phyloP scores from a whole-genome alignment of 2,329 filamentous ascomycete genomes.

The Lomentospora prolificans region DNA sequence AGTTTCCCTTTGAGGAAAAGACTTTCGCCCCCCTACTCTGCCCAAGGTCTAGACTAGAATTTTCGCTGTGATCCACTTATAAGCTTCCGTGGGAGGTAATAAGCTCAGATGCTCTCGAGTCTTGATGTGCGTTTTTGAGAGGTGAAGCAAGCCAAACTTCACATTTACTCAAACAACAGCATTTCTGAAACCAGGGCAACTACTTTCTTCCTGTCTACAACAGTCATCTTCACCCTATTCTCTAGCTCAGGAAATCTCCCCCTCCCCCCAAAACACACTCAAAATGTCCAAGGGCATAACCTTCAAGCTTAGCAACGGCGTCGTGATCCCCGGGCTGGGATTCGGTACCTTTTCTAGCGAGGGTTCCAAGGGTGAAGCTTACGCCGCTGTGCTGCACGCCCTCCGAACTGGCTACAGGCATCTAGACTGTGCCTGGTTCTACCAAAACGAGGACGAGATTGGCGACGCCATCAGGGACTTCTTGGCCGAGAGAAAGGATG shows the following conservation, averaged over 20 bases:
- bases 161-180: no score
- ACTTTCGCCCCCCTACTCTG: not conserved
- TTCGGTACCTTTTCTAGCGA: constrained; percentile 47
- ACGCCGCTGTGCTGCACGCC: constrained; percentile 10
- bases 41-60: not conserved
- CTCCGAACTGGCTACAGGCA: constrained; percentile 51
- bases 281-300: constrained; percentile 19
- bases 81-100: no score
- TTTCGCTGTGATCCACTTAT: not conserved
- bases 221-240: not conserved
- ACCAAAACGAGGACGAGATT: constrained; percentile 36
- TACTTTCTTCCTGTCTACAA: not conserved
- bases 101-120: no score
- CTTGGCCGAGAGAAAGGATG: constrained; percentile 11
- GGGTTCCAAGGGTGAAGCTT: constrained; percentile 4
- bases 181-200: no score
- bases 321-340: constrained; percentile 51
- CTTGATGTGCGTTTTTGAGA: no score
- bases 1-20: not conserved
- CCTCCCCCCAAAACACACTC: not conserved
- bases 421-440: constrained; percentile 53
- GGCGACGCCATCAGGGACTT: constrained; percentile 33
- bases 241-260: not conserved
- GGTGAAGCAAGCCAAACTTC: no score
- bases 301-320: constrained; percentile 39